These are phyloP conservation scores for Tephrocybe sp. DNA, from an alignment of 768 basidiomycete genomes.

Conservation along the genomic window DNA sequence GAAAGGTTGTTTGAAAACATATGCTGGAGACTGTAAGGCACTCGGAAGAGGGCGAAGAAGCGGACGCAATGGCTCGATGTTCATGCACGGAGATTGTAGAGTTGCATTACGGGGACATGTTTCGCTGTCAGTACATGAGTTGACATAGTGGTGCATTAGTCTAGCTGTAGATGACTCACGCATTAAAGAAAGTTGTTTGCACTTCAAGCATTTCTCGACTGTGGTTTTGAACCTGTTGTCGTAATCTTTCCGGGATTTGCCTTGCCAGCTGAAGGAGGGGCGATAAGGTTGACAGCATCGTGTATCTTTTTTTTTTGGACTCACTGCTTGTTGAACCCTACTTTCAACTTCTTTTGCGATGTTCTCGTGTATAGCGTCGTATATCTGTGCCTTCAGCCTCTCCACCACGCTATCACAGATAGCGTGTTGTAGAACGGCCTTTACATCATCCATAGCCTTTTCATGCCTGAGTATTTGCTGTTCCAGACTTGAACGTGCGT, in stretches of 20 bases:
- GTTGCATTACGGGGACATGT: conserved; percentile 43
- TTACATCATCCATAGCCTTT: conserved; percentile 34
- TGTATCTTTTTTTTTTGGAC: conserved; percentile 1
- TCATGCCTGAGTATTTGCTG: conserved; percentile 39
- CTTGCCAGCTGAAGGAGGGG: conserved; percentile 32
- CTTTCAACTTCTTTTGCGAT: conserved; percentile 38
- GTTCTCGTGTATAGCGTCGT: conserved; percentile 31
- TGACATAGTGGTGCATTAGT: neutral
- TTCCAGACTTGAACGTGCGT: conserved; percentile 36
- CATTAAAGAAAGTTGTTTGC: conserved; percentile 44
- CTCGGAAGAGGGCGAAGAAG: conserved; percentile 51
- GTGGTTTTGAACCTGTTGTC: conserved; percentile 38
- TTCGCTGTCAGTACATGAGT: conserved; percentile 32
- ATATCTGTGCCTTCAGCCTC: conserved; percentile 36
- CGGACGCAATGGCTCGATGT: conserved; percentile 43
- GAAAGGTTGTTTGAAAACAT: conserved; percentile 21
- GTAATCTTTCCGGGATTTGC: conserved; percentile 44
- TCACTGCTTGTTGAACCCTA: conserved; percentile 43
- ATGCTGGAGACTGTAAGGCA: conserved; percentile 44
- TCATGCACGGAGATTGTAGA: conserved; percentile 34
- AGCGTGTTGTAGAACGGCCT: conserved; percentile 31
- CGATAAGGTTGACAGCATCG: neutral
- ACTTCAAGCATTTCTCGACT: conserved; percentile 40
- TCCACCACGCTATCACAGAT: conserved; percentile 43
- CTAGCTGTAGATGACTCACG: conserved; percentile 39